Evolutionary conservation across 2,329 filamentous ascomycete genomes (phyloP), one percentile per base, ranked within the genome.

Genomic region (Colletotrichum echinochloae): DNA sequence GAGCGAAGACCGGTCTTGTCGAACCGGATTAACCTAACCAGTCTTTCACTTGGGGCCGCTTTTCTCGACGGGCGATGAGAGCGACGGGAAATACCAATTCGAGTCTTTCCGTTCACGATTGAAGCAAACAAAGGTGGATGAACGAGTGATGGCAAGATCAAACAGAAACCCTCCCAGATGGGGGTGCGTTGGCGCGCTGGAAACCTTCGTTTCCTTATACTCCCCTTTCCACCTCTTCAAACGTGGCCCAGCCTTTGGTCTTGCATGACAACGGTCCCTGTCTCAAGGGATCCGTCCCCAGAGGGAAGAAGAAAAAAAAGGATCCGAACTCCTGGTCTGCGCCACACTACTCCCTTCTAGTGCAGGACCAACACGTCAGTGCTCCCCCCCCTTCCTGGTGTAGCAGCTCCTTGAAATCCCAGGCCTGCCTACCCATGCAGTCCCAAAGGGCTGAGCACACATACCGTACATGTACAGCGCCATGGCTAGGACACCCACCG

Each of bases 121-220:
- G 8, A 44, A 59, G 41, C 7, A n/a, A 18, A 33, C 28, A 12
- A 26, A 20, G 16, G n/a, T 52, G 1, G 56, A 23, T 23, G 3
- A 8, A 11, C 41, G 2, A 33, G 14, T 44, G 37, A 37, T 28
- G 26, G 55, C 16, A 44, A 48, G 18, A 16, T 54, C 1, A 54
- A 54, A 35, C 30, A 60, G 11, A 57, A 44, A 23, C 56, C 52
- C 52, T 55, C n/a, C 11, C 18, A 37, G n/a, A 5, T 12, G 3
- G 8, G 3, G 8, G 12, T 2, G 1, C n/a, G 5, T 9, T 28
- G 7, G 41, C 56, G 56, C 39, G 56, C 12, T 28, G 57, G 59
- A 44, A 6, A 60, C 44, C 16, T 60, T 44, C 5, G 59, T 60
- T 60, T 60, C 59, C 59, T 60, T 60, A 51, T 60, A 60, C 39